These are phyloP conservation scores for Geoglossum cookeanum DNA, from an alignment of 2,329 filamentous ascomycete species.

Conservation along the genomic window DNA sequence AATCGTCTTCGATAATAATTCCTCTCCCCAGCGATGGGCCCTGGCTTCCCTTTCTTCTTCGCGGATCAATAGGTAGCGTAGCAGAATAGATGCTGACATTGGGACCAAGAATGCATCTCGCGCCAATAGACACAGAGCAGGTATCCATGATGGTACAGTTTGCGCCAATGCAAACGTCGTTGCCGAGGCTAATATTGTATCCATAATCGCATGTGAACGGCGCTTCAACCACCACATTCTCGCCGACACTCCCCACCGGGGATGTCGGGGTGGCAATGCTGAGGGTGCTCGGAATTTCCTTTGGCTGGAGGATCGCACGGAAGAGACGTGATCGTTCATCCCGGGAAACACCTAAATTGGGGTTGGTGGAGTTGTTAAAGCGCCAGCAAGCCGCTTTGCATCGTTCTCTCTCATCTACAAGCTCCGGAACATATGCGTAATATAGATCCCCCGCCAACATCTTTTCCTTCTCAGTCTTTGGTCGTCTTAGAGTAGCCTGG, in stretches of 20 bases:
- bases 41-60: constrained; percentile 52
- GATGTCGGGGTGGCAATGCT: constrained; percentile 29
- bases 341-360: constrained; percentile 48
- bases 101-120: constrained; percentile 50
- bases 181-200: constrained; percentile 79
- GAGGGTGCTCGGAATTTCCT: constrained; percentile 29
- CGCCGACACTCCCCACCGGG: constrained; percentile 33
- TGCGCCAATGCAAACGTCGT: constrained; percentile 64
- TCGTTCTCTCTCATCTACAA: constrained; percentile 66
- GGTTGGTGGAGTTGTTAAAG: constrained; percentile 71
- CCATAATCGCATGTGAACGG: constrained; percentile 91
- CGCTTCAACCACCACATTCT: constrained; percentile 59
- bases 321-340: constrained; percentile 52
- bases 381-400: constrained; percentile 66
- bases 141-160: constrained; percentile 78
- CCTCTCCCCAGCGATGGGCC: constrained; percentile 50
- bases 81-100: constrained; percentile 75
- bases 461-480: constrained; percentile 60
- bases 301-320: constrained; percentile 48
- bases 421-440: constrained; percentile 56
- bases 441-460: constrained; percentile 73
- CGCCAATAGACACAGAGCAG: constrained; percentile 64
- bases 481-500: constrained; percentile 26
- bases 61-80: constrained; percentile 52
- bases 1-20: constrained; percentile 59